Base-by-base conservation (phyloP, 352 stramenopile species). In the Phytophthora constricta region DNA sequence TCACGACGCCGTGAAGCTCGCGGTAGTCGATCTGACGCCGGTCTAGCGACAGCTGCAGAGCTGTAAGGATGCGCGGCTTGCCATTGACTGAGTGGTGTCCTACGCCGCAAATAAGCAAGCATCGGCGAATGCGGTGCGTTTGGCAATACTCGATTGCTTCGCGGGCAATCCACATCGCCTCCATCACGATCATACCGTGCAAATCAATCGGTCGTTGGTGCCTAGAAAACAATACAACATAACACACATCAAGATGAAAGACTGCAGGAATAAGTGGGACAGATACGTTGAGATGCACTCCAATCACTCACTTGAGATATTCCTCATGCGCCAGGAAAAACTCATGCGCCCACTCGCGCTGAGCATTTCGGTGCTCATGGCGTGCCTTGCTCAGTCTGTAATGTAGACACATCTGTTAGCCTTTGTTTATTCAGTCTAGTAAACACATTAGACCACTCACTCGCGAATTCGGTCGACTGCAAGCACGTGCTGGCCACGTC, bases 1-100 rank as follows among this genome's bases (percentile, higher is more conserved):
- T 86, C 28, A 92, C 69, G 48, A 86, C 56, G 48, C 81, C 84
- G 34, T 79, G 67, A 4, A 87, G 77, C 43, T 82, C 76, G 28
- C 80, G 80, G 47, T 77, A 92, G 23, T 67, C 76, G 52, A 92
- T 90, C 42, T 79, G 70, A 9, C 82, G 82, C 55, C 82, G 78
- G 34, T 85, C 69, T 16, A 92, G 69, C 26, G 82, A 90, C 16
- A 90, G 53, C 54, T 87, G 76, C 45, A 91, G 70, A 17, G 81
- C 80, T 17, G 80, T 82, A 13, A 91, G 52, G 17, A 92, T 79
- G 17, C 84, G 74, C 9, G 84, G 76, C 45, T 87, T 87, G 34
- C 84, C 80, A 56, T 86, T 79, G 58, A 86, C 71, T 31, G 84
- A 92, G 74, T 92, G 84, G 58, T 90, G 73, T 4, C 84, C 84